phyloP scores from a whole-genome alignment of 2,329 filamentous ascomycete genomes.

The Thyridium curvatum region DNA sequence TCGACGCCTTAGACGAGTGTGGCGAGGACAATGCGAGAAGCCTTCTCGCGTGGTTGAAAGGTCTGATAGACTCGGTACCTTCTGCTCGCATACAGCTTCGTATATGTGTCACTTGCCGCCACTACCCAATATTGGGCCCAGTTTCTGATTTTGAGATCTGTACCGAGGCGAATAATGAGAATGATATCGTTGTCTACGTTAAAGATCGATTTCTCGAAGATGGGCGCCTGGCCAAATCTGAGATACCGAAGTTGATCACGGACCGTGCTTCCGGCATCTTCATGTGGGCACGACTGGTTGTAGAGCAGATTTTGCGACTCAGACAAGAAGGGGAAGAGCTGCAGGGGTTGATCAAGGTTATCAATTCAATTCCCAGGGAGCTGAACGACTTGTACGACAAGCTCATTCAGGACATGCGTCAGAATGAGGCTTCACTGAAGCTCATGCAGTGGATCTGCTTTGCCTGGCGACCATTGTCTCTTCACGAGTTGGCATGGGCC shows the following conservation, averaged over 20 bases:
- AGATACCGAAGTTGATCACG: conserved; percentile 10
- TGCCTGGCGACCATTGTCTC: conserved; percentile 14
- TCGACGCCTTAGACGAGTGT: conserved; percentile 29
- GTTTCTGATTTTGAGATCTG: conserved; percentile 16
- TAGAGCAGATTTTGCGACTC: conserved; percentile 10
- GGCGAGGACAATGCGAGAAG: conserved; percentile 14
- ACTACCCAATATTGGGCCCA: conserved; percentile 19
- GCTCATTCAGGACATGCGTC: conserved; percentile 12
- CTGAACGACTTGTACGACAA: conserved; percentile 17
- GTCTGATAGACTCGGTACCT: conserved; percentile 12
- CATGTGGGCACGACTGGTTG: conserved; percentile 27
- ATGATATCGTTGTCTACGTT: conserved; percentile 22
- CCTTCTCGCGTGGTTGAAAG: conserved; percentile 13
- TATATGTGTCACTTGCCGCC: conserved; percentile 24
- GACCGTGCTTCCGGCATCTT: conserved; percentile 23
- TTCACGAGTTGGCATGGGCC: conserved; percentile 22
- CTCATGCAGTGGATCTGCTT: conserved; percentile 27
- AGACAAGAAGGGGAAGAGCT: conserved; percentile 3
- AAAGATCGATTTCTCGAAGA: conserved; percentile 9
- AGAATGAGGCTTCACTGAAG: conserved; percentile 9
- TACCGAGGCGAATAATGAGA: conserved; percentile 20
- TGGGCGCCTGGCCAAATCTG: neutral
- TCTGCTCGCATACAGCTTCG: conserved; percentile 7
- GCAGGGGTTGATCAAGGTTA: conserved; percentile 11
- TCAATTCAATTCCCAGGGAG: conserved; percentile 13